A percentile compares a stretch with the other conserved stretches of the same genome.
These are phyloP conservation scores for Scedosporium boydii DNA, from an alignment of 2,329 filamentous ascomycete genomes.

Conservation along the genomic window DNA sequence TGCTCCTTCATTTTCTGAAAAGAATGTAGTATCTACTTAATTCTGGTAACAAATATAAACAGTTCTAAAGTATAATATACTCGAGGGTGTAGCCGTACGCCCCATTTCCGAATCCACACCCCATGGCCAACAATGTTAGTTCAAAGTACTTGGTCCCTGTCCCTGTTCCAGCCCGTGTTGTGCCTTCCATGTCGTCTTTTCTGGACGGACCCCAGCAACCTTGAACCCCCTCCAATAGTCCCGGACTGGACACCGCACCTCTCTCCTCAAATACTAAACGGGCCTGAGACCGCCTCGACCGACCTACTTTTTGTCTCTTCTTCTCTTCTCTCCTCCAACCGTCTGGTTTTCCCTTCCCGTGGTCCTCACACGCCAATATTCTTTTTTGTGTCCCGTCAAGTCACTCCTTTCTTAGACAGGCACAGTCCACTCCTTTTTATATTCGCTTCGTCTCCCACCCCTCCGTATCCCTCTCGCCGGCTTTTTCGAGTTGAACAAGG, in stretches of 20 bases:
- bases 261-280: slow-evolving; percentile 6
- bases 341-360: slow-evolving; percentile 2
- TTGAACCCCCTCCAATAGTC: neutral
- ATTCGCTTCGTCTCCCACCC: neutral
- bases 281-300: slow-evolving; percentile 1
- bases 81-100: neutral
- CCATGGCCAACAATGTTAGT: neutral
- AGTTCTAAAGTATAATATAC: neutral
- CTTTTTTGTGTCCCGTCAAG: slow-evolving; percentile 6
- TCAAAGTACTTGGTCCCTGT: too few species aligned
- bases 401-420: slow-evolving; percentile 7
- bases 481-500: neutral
- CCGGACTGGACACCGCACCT: neutral
- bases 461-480: neutral
- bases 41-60: neutral
- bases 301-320: slow-evolving; percentile 2
- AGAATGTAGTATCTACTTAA: neutral
- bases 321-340: slow-evolving; percentile 5
- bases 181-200: neutral
- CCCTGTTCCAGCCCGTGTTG: too few species aligned
- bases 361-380: neutral
- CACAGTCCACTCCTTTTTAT: slow-evolving; percentile 5
- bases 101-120: neutral
- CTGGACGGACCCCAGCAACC: neutral
- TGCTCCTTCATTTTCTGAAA: neutral